Evolutionary conservation across 768 basidiomycete species (phyloP).

Genomic region (Macrolepiota dolichaula): DNA sequence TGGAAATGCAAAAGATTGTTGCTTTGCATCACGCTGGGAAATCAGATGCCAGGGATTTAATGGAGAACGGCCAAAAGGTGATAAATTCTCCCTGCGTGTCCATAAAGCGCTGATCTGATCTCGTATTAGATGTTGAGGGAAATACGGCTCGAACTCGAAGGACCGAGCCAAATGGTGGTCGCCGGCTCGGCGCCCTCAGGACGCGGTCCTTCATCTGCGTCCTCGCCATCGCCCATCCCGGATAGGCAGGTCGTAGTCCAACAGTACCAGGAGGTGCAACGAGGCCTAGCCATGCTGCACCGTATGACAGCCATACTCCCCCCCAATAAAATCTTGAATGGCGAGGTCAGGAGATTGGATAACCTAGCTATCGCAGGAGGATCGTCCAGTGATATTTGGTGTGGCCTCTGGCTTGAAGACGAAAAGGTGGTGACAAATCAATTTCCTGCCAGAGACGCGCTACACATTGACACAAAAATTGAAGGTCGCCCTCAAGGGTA

Average conservation of each 20-base stretch:
- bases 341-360: conserved; percentile 39
- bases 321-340: conserved; percentile 45
- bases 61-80: not conserved
- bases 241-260: not conserved
- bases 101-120: not conserved
- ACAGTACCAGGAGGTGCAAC: not conserved
- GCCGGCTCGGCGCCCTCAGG: not conserved
- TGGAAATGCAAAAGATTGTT: not conserved
- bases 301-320: conserved; percentile 44
- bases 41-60: not conserved
- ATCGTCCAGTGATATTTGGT: conserved; percentile 52
- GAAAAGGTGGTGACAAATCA: conserved; percentile 36
- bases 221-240: not conserved
- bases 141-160: not conserved
- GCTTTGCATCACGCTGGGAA: not conserved
- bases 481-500: conserved; percentile 1
- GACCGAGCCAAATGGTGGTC: not conserved
- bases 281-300: not conserved
- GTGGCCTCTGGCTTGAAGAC: conserved; percentile 52
- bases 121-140: not conserved
- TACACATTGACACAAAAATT: not conserved
- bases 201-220: not conserved
- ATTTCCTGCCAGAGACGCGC: not conserved
- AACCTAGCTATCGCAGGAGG: conserved; percentile 45
- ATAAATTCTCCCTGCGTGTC: not conserved